Percentiles rank a stretch among this genome's conserved stretches.
phyloP scores from a whole-genome alignment of 2,329 filamentous ascomycete species.

The Ophiostoma sp. region DNA sequence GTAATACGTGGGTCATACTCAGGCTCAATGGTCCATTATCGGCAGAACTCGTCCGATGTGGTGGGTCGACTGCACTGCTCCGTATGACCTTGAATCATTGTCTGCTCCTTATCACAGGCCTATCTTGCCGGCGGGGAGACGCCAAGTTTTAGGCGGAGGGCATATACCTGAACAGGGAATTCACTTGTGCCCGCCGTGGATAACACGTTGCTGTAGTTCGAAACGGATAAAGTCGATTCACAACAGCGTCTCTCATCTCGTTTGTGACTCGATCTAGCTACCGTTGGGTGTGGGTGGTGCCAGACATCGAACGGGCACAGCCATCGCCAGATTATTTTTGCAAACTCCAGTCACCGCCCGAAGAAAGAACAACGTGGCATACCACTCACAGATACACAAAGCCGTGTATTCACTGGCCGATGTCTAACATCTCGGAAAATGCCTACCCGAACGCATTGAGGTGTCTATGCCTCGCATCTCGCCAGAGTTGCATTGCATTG shows the following conservation, averaged over 20 bases:
- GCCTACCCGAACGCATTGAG: neutral
- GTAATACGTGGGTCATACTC: neutral
- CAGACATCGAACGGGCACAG: neutral
- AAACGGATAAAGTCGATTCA: neutral
- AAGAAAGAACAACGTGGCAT: no score
- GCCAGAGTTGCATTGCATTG: neutral
- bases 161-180: neutral
- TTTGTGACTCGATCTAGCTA: neutral
- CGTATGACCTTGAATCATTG: neutral
- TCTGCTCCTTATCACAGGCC: neutral
- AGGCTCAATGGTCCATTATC: constrained; percentile 17
- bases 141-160: neutral
- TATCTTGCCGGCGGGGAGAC: neutral
- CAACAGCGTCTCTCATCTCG: neutral
- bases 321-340: neutral
- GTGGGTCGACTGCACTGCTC: constrained; percentile 7
- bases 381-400: no score
- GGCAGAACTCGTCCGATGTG: constrained; percentile 24
- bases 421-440: neutral
- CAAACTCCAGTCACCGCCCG: no score
- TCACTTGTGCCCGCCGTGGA: neutral
- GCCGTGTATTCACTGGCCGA: neutral
- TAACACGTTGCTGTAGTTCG: neutral
- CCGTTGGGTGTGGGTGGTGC: neutral
- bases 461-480: neutral